phyloP scores from a whole-genome alignment of 257 asterid species.

The Nicotiana undulata region DNA sequence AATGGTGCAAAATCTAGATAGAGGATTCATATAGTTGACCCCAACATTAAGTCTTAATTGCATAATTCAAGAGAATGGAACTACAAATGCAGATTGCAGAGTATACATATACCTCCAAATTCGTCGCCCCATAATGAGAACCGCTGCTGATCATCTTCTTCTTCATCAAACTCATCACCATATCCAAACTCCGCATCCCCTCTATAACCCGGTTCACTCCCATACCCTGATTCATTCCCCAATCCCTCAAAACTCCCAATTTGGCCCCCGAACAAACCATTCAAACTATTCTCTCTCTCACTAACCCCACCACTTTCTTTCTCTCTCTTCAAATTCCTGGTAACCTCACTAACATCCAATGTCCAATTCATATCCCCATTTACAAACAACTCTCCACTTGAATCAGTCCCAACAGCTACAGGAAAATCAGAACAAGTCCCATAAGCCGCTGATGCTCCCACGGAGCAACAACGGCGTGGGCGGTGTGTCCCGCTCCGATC shows the following conservation, averaged over 20 bases:
- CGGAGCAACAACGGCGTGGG: constrained; percentile 48
- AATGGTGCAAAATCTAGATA: neutral
- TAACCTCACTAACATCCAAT: constrained; percentile 79
- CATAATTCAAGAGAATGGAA: neutral
- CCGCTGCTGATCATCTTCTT: constrained; percentile 66
- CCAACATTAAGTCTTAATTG: neutral
- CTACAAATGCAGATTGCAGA: neutral
- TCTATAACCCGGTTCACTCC: constrained; percentile 91
- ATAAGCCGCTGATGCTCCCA: constrained; percentile 80
- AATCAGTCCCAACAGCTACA: constrained; percentile 78
- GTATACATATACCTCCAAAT: constrained; percentile 54
- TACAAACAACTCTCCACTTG: constrained; percentile 89
- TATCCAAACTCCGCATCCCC: constrained; percentile 89
- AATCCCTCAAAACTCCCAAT: constrained; percentile 45
- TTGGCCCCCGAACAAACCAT: constrained; percentile 36
- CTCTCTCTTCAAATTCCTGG: constrained; percentile 50
- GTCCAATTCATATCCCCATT: constrained; percentile 82
- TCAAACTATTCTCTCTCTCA: constrained; percentile 42
- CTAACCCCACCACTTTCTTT: constrained; percentile 38
- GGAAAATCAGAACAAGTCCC: constrained; percentile 91
- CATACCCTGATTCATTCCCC: constrained; percentile 88
- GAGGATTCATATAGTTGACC: neutral
- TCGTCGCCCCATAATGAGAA: constrained; percentile 80
- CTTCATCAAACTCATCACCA: constrained; percentile 67
- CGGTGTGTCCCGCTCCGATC: constrained; percentile 56